phyloP scores from a whole-genome alignment of 768 basidiomycete species.

The Trametopsis cervina region DNA sequence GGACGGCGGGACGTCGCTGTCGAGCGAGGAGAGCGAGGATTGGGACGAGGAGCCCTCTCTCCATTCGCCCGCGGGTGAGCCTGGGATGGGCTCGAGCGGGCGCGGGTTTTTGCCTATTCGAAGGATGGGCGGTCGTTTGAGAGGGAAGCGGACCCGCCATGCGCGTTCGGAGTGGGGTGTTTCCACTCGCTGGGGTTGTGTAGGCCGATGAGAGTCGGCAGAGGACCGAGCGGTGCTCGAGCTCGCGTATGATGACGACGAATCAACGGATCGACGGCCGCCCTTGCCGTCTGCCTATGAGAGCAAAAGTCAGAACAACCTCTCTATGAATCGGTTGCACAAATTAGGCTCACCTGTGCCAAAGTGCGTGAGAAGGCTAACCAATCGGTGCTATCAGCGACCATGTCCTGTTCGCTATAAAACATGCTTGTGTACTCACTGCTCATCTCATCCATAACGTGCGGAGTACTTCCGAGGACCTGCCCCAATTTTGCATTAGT shows the following conservation, averaged over 20 bases:
- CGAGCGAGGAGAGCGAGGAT: background rate
- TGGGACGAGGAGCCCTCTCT: background rate
- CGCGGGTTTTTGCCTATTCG: conserved; percentile 5
- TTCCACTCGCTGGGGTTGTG: background rate
- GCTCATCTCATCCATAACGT: conserved; percentile 35
- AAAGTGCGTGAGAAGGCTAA: background rate
- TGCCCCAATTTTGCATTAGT: conserved; percentile 54
- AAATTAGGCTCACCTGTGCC: too few relatives aligned
- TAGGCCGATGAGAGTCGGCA: background rate
- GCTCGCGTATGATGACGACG: background rate
- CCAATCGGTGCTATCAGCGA: too few relatives aligned
- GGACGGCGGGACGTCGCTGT: background rate
- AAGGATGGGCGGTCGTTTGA: conserved; percentile 7
- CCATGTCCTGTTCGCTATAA: too few relatives aligned
- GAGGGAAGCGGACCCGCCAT: conserved; percentile 11
- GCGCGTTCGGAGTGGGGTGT: conserved; percentile 9
- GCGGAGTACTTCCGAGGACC: conserved; percentile 54
- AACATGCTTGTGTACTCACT: too few relatives aligned
- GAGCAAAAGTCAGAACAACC: too few relatives aligned
- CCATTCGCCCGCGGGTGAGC: conserved; percentile 11
- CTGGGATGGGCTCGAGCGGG: conserved; percentile 14
- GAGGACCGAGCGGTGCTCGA: background rate
- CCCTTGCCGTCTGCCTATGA: background rate
- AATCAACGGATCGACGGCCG: background rate
- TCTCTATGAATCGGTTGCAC: too few relatives aligned